Evolutionary conservation across 331 rosid genomes (phyloP), one percentile per base, ranked within the genome.

Genomic region (Malus hybrid): DNA sequence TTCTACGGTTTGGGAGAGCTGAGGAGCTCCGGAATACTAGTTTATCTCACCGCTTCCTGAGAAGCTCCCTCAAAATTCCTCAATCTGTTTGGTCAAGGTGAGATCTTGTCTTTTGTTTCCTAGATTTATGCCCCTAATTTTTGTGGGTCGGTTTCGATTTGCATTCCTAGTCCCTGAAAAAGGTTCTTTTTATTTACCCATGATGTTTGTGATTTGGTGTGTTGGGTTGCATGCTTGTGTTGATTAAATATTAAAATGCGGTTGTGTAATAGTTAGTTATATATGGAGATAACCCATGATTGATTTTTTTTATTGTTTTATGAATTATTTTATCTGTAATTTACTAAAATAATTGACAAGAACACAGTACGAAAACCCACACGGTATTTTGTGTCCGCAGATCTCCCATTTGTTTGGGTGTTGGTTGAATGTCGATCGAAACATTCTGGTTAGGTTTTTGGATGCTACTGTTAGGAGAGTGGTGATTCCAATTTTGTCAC

Each of bases 51-150:
- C 74, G 67, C 46, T 70, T 52, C 57, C 57, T 53, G 56, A 4
- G 32, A 32, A 36, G 63, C 34, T 29, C 63, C 55, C 70, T 6
- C 7, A 60, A 10, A 42, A 10, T 68, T 77, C 29, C 20, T 8
- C 44, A 63, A 61, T 71, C 56, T 72, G 28, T 56, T 65, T 65
- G 46, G 46, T 67, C 69, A 73, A 52, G 82, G 67, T 58, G 24
- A 22, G 70, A 70, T 77, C 80, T 69, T 76, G 60, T 57, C 71
- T 28, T 28, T 29, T 28, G 5, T 19, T 55, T 15, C 55, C 53
- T 24, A 6, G 57, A 24, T 68, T 52, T 68, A 12, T 24, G 32
- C 15, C 26, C 56, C 36, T 58, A 6, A 28, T 24, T 8, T 72
- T 58, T 1, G 18, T 58, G 56, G 66, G 55, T 44, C 76, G 34